Percentiles rank a stretch among this genome's conserved stretches.
phyloP scores from a whole-genome alignment of 1,139 yeast genomes.

The Citeromyces hawaiiensis region DNA sequence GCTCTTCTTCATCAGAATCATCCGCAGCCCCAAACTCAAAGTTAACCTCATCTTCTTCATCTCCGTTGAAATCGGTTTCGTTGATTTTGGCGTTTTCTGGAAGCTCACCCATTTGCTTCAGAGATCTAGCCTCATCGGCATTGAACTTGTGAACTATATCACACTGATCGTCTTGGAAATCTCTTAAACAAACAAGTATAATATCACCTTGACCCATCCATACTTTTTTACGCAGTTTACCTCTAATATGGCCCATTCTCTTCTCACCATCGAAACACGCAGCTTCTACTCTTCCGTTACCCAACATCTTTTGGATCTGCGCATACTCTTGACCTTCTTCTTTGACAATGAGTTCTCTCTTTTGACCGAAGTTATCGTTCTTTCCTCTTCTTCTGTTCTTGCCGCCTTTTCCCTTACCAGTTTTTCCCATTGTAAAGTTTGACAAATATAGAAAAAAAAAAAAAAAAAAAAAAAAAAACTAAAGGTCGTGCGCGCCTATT shows the following conservation, averaged over 20 bases:
- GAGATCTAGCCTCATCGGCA: conserved; percentile 95
- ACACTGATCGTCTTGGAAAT: conserved; percentile 96
- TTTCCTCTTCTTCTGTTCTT: conserved; percentile 98
- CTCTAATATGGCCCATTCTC: conserved; percentile 97
- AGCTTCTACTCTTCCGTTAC: conserved; percentile 95
- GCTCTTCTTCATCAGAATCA: conserved; percentile 56
- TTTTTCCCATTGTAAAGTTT: conserved; percentile 2
- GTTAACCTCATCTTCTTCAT: conserved; percentile 94
- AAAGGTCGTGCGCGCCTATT: background rate
- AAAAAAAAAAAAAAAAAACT: no score
- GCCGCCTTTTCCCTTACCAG: conserved; percentile 26
- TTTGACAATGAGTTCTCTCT: conserved; percentile 83
- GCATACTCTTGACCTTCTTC: conserved; percentile 99
- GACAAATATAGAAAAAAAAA: background rate
- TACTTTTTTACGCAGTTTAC: conserved; percentile 97
- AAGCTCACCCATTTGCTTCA: conserved; percentile 91
- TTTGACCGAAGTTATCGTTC: conserved; percentile 83
- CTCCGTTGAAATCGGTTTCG: conserved; percentile 95
- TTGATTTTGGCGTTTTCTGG: conserved; percentile 95
- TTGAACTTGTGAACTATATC: conserved; percentile 96
- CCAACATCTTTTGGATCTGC: conserved; percentile 95
- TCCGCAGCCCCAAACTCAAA: conserved; percentile 97
- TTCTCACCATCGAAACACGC: conserved; percentile 86
- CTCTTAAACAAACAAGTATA: conserved; percentile 89
- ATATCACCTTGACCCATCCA: conserved; percentile 99